Evolutionary conservation across 2,329 filamentous ascomycete species (phyloP), one percentile per base, ranked within the genome.

Genomic region (Hymenoscyphus fraxineus): DNA sequence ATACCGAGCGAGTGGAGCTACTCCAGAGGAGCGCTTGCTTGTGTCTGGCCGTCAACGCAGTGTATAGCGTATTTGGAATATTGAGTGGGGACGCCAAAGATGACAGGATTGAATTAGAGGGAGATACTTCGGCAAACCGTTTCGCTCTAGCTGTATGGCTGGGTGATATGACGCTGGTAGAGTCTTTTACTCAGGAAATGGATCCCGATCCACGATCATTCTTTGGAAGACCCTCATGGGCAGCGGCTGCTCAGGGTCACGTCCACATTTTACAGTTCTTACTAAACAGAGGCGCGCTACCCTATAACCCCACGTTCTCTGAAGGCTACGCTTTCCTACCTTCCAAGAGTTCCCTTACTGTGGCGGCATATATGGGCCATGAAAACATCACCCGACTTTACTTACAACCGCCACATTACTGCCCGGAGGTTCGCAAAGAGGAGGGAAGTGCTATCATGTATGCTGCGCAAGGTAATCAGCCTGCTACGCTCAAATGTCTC

Each of bases 181-280:
- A 35, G 55, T 31, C 55, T 9, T 27, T 57, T 13, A 51, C 5
- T 10, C 1, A n/a, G n/a, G 32, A 35, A n/a, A 6, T 15, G 13
- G 55, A 38, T 15, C n/a, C 27, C n/a, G 55, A 57, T 57, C 22
- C 55, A 57, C 19, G 16, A 57, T 57, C 55, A 10, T 57, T 57
- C 55, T 57, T 57, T n/a, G 55, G 55, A 16, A 57, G 55, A 22
- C 55, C 55, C 27, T 57, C 55, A 35, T 57, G 55, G 55, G 55
- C 55, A 32, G 55, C 55, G 27, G 55, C 55, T 38, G 55, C 55
- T 19, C 55, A 57, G 32, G 55, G 55, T 6, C 55, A 57, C n/a
- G 55, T 27, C 27, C 9, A 57, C 4, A 57, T 57, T 10, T n/a
- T 31, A 27, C 55, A 57, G 19, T 32, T 57, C 27, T 57, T 57